Evolutionary conservation across 2,329 filamentous ascomycete genomes (phyloP).

Genomic region (Claviceps monticola): DNA sequence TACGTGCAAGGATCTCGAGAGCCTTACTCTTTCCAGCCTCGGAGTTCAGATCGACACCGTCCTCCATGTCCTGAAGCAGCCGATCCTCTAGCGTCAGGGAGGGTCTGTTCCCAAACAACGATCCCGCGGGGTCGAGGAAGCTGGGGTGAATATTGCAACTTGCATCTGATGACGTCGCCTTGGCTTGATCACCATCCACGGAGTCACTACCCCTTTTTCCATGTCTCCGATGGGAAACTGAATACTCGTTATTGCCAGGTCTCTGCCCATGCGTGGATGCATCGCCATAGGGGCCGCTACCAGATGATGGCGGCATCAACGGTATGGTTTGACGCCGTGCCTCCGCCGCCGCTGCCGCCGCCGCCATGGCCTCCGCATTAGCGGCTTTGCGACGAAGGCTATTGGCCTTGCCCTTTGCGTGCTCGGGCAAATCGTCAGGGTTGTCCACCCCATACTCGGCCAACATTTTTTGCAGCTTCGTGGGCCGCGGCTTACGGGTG

Average conservation of each 20-base stretch:
- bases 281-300: constrained; percentile 12
- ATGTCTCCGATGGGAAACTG: constrained; percentile 2
- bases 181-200: constrained; percentile 12
- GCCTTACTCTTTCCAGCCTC: constrained; percentile 35
- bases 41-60: constrained; percentile 29
- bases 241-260: constrained; percentile 6
- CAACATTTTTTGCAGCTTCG: constrained; percentile 92
- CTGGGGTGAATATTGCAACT: constrained; percentile 27
- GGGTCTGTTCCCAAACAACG: constrained; percentile 26
- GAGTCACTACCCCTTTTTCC: neutral
- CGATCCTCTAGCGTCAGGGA: constrained; percentile 35
- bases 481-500: constrained; percentile 88
- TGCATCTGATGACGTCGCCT: constrained; percentile 26
- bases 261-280: constrained; percentile 13
- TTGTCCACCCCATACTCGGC: constrained; percentile 77
- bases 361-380: constrained; percentile 38
- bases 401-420: constrained; percentile 65
- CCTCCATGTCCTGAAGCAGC: constrained; percentile 32
- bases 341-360: constrained; percentile 26
- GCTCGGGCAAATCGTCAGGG: constrained; percentile 76
- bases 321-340: constrained; percentile 10
- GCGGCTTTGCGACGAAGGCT: constrained; percentile 59
- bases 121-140: constrained; percentile 29
- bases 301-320: constrained; percentile 10
- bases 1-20: constrained; percentile 37